These are phyloP conservation scores for Plasmodium ovale DNA, from an alignment of 169 alveolate species.

Conservation along the genomic window DNA sequence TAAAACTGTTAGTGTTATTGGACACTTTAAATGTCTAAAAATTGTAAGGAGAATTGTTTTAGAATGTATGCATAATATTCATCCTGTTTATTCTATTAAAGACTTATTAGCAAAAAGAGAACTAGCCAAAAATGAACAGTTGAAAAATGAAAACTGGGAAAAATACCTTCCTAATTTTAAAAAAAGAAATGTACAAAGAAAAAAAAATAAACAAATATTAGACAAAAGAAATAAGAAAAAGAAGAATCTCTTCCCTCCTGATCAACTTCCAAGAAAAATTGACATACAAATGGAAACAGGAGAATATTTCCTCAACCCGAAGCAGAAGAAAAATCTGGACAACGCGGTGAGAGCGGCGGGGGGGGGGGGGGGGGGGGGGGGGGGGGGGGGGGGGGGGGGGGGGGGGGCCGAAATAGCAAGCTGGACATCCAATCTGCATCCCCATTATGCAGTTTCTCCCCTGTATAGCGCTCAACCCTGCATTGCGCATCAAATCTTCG, in stretches of 20 bases:
- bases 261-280: conserved; percentile 96
- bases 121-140: conserved; percentile 95
- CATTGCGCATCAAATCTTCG: conserved; percentile 15
- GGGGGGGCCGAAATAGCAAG: no score
- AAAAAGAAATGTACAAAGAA: conserved; percentile 94
- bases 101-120: conserved; percentile 99
- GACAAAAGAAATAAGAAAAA: conserved; percentile 35
- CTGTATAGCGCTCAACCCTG: conserved; percentile 50
- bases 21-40: conserved; percentile 95
- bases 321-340: conserved; percentile 73
- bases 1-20: conserved; percentile 98
- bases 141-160: conserved; percentile 96
- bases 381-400: conserved; percentile 22
- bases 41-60: conserved; percentile 95
- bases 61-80: conserved; percentile 98
- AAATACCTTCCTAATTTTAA: conserved; percentile 98
- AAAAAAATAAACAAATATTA: conserved; percentile 78
- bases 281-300: conserved; percentile 98
- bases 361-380: conserved; percentile 12
- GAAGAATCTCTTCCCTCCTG: conserved; percentile 58
- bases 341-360: conserved; percentile 25
- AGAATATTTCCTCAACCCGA: conserved; percentile 94
- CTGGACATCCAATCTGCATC: no score
- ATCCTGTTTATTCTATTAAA: conserved; percentile 98
- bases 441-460: background rate